These are phyloP conservation scores for Botryotinia convoluta DNA, from an alignment of 2,329 filamentous ascomycete genomes.

Conservation along the genomic window DNA sequence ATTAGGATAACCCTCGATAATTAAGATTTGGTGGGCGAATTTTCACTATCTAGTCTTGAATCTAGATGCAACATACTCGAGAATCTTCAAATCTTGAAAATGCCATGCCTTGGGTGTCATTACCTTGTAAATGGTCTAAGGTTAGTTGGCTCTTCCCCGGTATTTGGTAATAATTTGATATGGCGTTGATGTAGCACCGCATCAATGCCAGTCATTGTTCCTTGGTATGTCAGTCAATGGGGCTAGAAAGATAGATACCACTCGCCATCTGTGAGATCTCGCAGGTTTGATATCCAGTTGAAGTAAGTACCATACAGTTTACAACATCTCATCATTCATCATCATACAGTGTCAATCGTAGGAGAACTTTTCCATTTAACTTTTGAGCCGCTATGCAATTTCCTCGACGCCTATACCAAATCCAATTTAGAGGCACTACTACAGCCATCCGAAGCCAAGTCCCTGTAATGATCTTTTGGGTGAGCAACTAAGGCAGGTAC, in stretches of 20 bases:
- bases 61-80: neutral
- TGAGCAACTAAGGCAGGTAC: conserved; percentile 1
- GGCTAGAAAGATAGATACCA: neutral
- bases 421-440: neutral
- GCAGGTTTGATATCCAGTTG: neutral
- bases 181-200: neutral
- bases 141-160: neutral
- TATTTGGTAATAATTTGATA: neutral
- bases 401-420: neutral
- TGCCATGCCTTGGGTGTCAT: neutral
- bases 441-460: conserved; percentile 1
- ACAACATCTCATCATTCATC: neutral
- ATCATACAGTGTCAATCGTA: no score
- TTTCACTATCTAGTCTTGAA: neutral
- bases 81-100: neutral
- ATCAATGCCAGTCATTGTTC: neutral
- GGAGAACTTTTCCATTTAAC: neutral
- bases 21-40: neutral
- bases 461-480: neutral
- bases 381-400: conserved; percentile 8
- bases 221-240: neutral
- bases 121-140: neutral
- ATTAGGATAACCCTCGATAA: neutral
- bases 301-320: neutral
- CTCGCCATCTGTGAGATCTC: neutral